Evolutionary conservation across 371 early-diverging fungal species (phyloP), one percentile per base, ranked within the genome.

Genomic region (Phascolomyces articulosus): DNA sequence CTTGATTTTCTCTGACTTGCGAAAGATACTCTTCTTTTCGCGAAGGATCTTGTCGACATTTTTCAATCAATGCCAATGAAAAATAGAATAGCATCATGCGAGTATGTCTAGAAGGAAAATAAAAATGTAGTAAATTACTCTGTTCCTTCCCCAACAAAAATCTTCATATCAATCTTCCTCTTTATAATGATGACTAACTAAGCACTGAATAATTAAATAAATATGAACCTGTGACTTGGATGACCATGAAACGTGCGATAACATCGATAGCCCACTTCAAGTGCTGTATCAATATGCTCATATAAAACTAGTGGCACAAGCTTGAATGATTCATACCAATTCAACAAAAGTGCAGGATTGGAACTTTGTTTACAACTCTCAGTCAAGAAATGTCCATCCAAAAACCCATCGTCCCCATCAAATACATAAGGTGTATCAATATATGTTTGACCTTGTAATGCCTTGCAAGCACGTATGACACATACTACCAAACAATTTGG

Each of bases 351-450:
- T 24, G 58, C 34, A 0, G 73, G 66, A 26, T 75, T 77, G 1
- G 66, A 24, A 27, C 72, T 77, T 9, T 69, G 71, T 8, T 72
- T 66, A 55, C 68, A 67, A 16, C 70, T 74, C 55, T 81, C 77
- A 10, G 55, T 29, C 10, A 81, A 58, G 63, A 81, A 81, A 26
- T 74, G 73, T 6, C 48, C 55, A 44, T 81, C 82, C 53, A 67
- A 71, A 23, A 77, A 81, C 2, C 76, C 79, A 63, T 81, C 82
- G 27, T 81, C 77, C 10, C 78, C 76, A 26, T 81, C 72, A 66
- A 78, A 78, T 0, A 81, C 68, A 1, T 69, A 44, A 0, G 78
- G 54, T 20, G 64, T 59, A 4, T 64, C 40, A 10, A 56, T 66
- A 47, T 63, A 76, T 0, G 82, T 77, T 29, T 75, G 69, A 13